These are phyloP conservation scores for Ceratocystis eucalypticola DNA, from an alignment of 2,329 filamentous ascomycete species.

Conservation along the genomic window DNA sequence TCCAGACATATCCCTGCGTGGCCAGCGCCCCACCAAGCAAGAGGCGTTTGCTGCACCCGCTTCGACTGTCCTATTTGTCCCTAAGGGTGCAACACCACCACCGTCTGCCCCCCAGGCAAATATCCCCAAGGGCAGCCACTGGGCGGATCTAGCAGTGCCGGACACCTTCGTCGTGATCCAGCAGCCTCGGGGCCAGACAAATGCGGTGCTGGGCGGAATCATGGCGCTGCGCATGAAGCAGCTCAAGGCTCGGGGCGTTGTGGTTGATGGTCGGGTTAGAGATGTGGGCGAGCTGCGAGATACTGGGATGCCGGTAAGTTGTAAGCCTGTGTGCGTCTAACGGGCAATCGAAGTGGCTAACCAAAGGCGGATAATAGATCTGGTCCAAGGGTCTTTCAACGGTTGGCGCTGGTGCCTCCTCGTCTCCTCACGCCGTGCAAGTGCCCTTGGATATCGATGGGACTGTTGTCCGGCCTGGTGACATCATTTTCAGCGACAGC, in stretches of 20 bases:
- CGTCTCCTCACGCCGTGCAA: slow-evolving; percentile 41
- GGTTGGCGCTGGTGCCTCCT: slow-evolving; percentile 43
- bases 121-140: slow-evolving; percentile 48
- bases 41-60: slow-evolving; percentile 32
- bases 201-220: slow-evolving; percentile 63
- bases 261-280: slow-evolving; percentile 56
- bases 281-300: slow-evolving; percentile 48
- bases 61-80: slow-evolving; percentile 49
- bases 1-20: slow-evolving; percentile 37
- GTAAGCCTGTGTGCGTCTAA: no score
- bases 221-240: slow-evolving; percentile 57
- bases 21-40: background rate
- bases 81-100: slow-evolving; percentile 36
- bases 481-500: slow-evolving; percentile 57
- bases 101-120: slow-evolving; percentile 29
- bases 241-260: slow-evolving; percentile 44
- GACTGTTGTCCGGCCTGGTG: slow-evolving; percentile 38
- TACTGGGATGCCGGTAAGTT: slow-evolving; percentile 41
- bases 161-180: slow-evolving; percentile 52
- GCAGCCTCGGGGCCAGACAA: slow-evolving; percentile 50
- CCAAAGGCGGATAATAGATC: slow-evolving; percentile 28
- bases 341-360: no score
- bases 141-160: slow-evolving; percentile 49
- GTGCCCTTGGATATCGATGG: slow-evolving; percentile 33
- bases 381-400: slow-evolving; percentile 45